A percentile compares a stretch with the other conserved stretches of the same genome.
Evolutionary conservation across 768 basidiomycete genomes (phyloP).

Genomic region (Lactarius hengduanensis): DNA sequence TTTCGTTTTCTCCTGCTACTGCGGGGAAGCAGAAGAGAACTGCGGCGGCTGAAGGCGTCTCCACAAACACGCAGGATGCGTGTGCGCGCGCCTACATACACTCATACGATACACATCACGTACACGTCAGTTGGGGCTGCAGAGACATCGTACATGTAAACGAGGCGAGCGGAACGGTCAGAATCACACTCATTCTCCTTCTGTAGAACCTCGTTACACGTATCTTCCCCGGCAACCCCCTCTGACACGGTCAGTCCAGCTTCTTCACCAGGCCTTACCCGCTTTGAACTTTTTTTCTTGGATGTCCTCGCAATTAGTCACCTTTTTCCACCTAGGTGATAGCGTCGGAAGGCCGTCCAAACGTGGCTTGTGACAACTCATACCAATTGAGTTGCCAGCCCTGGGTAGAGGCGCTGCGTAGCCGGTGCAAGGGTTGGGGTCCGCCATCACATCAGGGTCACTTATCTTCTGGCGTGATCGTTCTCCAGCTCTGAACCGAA

Average conservation of each 20-base stretch:
- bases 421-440: neutral
- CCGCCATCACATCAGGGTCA: slow-evolving; percentile 1
- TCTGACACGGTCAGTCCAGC: neutral
- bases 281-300: neutral
- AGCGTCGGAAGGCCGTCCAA: neutral
- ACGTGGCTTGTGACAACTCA: slow-evolving; percentile 2
- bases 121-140: neutral
- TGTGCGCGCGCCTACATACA: slow-evolving; percentile 2
- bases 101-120: neutral
- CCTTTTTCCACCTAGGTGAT: neutral
- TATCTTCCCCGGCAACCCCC: neutral
- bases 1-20: neutral
- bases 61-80: neutral
- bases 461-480: slow-evolving; percentile 7
- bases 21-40: neutral
- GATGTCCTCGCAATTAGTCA: neutral
- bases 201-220: neutral
- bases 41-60: neutral
- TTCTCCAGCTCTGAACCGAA: neutral
- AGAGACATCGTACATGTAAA: neutral
- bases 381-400: neutral
- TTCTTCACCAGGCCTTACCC: neutral
- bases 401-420: slow-evolving; percentile 5
- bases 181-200: neutral
- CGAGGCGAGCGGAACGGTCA: neutral